Evolutionary conservation across 306 rosid genomes (phyloP), one percentile per base, ranked within the genome.

Genomic region (Phaseolus lunatus): DNA sequence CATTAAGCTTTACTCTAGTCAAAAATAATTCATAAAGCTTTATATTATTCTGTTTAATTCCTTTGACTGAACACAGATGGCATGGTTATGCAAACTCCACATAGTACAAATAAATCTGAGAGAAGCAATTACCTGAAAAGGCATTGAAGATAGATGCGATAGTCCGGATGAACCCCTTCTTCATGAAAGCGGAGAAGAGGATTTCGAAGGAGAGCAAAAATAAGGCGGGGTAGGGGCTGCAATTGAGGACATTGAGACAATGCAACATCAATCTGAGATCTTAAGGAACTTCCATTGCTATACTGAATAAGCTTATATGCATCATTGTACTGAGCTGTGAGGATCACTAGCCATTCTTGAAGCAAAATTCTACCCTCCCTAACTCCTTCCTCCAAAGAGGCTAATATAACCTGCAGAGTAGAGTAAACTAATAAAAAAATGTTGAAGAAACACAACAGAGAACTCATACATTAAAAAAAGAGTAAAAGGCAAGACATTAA

Each of bases 331-430:
- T 95, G 98, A 26, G 97, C 96, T 67, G 95, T 86, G 70, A 95
- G 91, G 84, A 95, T 88, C 83, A 95, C 98, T 48, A 95, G 98
- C 98, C 98, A 95, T 72, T 95, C 98, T 57, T 92, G 97, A 82
- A 95, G 96, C 80, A 95, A 84, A 79, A 88, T 78, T 85, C 98
- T 88, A 67, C 98, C 98, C 87, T 95, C 97, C 65, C 96, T 88
- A 89, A 95, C 91, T 71, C 98, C 98, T 83, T 95, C 93, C 92
- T 95, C 94, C 89, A 95, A 81, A 22, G 98, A 92, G 77, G 95
- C 96, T 80, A 87, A 73, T 79, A 95, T 90, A 84, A 92, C 97
- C 98, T 95, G 79, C 20, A 81, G 59, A 58, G 61, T 67, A 75
- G 18, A 71, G 39, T 33, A 45, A 50, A 67, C 43, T 16, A 4